Conservation (phyloP, 2,329 filamentous ascomycete genomes). For the Phaeoacremonium minimum region DNA sequence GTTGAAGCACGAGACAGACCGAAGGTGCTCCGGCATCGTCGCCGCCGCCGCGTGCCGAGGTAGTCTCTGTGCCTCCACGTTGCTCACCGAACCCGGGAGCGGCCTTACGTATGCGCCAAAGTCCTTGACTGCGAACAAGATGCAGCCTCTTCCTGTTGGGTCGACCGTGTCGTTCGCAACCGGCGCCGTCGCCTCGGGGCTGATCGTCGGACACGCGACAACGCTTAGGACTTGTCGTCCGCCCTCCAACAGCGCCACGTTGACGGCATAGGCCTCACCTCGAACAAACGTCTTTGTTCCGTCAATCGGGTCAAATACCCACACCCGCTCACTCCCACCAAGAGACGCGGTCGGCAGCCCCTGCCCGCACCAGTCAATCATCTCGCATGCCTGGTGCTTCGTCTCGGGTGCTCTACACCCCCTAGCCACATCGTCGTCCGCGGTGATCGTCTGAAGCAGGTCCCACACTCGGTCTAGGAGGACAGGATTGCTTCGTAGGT, state of each 20-base stretch:
- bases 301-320: constrained; percentile 59
- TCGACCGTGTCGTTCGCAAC: constrained; percentile 41
- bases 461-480: constrained; percentile 44
- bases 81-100: constrained; percentile 21
- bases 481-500: constrained; percentile 34
- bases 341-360: constrained; percentile 25
- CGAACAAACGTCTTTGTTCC: constrained; percentile 54
- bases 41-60: constrained; percentile 18
- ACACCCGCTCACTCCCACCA: constrained; percentile 40
- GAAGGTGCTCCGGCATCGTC: constrained; percentile 21
- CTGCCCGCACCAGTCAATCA: constrained; percentile 48
- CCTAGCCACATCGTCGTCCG: constrained; percentile 17
- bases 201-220: constrained; percentile 38
- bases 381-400: constrained; percentile 41
- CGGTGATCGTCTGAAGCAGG: constrained; percentile 28
- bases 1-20: constrained; percentile 40
- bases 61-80: constrained; percentile 23
- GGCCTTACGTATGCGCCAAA: constrained; percentile 43
- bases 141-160: constrained; percentile 35
- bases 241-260: constrained; percentile 46
- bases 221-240: constrained; percentile 45
- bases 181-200: constrained; percentile 26
- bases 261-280: constrained; percentile 53
- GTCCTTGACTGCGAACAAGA: constrained; percentile 45
- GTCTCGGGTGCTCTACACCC: constrained; percentile 28